Percentiles rank a stretch among this genome's conserved stretches.
Evolutionary conservation across 2,329 filamentous ascomycete genomes (phyloP).

Genomic region (Pseudocercospora fijiensis): DNA sequence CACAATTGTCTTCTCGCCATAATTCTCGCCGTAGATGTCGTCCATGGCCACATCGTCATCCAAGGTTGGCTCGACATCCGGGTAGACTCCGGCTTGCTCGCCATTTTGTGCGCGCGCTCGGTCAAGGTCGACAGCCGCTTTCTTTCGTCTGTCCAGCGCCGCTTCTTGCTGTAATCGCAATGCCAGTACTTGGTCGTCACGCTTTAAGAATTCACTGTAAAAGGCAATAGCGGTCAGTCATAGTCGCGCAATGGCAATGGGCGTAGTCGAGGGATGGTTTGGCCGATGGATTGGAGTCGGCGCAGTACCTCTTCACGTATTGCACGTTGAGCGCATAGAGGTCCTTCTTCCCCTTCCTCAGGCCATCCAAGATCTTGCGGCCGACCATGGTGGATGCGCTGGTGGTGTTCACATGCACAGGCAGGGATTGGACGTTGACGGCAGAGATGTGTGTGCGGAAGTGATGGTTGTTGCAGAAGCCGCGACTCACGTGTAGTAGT

Average conservation of each 20-base stretch:
- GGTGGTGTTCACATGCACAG: constrained; percentile 7
- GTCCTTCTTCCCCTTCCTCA: constrained; percentile 38
- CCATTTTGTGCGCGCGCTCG: constrained; percentile 75
- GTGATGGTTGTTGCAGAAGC: constrained; percentile 7
- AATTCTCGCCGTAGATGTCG: constrained; percentile 57
- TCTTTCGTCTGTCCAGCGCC: constrained; percentile 76
- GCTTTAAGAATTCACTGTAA: constrained; percentile 88
- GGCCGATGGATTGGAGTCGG: no score
- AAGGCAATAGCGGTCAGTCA: neutral
- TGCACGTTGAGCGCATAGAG: constrained; percentile 39
- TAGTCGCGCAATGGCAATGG: neutral
- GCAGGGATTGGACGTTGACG: neutral
- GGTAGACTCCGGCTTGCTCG: constrained; percentile 44
- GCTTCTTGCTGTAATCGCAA: constrained; percentile 86
- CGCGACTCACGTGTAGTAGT: constrained; percentile 84
- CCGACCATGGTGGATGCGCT: constrained; percentile 30
- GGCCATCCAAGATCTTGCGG: constrained; percentile 34
- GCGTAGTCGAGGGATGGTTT: no score
- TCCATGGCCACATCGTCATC: constrained; percentile 58
- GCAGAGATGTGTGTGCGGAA: neutral
- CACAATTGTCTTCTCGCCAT: constrained; percentile 87
- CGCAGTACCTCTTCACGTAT: constrained; percentile 37
- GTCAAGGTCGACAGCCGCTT: constrained; percentile 83
- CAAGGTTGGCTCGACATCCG: constrained; percentile 39
- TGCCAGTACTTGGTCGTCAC: constrained; percentile 92